Conservation (phyloP, 345 rosid genomes). For the Jatropha curcas region DNA sequence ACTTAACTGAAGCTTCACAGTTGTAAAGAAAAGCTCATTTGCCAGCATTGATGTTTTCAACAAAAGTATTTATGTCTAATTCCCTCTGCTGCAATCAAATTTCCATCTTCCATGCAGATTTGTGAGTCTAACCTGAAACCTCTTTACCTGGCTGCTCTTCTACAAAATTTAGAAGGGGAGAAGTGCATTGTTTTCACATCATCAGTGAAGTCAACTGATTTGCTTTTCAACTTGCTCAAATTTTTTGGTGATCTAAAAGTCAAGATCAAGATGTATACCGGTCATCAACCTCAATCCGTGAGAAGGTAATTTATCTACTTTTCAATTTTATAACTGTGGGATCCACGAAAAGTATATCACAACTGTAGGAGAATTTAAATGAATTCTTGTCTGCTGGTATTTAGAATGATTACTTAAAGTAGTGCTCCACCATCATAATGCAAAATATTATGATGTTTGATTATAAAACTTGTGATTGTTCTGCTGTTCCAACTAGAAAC, state of each 20-base stretch:
- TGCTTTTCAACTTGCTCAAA: conserved; percentile 73
- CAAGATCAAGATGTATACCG: conserved; percentile 85
- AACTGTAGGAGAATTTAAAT: not conserved
- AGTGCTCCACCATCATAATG: not conserved
- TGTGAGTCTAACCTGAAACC: conserved; percentile 82
- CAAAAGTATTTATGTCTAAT: not conserved
- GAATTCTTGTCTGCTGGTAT: not conserved
- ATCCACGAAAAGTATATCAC: not conserved
- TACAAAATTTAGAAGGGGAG: conserved; percentile 69
- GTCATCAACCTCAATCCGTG: conserved; percentile 70
- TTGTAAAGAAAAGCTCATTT: not conserved
- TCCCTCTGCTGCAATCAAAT: not conserved
- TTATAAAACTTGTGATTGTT: not conserved
- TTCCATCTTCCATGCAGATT: conserved; percentile 43
- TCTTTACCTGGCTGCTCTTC: conserved; percentile 69
- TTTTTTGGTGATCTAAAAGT: conserved; percentile 67
- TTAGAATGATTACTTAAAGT: not conserved
- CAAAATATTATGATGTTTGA: not conserved
- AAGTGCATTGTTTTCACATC: conserved; percentile 87
- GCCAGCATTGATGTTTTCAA: not conserved
- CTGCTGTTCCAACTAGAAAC: not conserved
- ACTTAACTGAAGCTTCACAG: not conserved
- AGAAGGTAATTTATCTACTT: conserved; percentile 57
- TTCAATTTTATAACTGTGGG: not conserved
- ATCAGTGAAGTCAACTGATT: conserved; percentile 85